These are phyloP conservation scores for Talaromyces sp. DNA, from an alignment of 2,329 filamentous ascomycete species.

Conservation along the genomic window DNA sequence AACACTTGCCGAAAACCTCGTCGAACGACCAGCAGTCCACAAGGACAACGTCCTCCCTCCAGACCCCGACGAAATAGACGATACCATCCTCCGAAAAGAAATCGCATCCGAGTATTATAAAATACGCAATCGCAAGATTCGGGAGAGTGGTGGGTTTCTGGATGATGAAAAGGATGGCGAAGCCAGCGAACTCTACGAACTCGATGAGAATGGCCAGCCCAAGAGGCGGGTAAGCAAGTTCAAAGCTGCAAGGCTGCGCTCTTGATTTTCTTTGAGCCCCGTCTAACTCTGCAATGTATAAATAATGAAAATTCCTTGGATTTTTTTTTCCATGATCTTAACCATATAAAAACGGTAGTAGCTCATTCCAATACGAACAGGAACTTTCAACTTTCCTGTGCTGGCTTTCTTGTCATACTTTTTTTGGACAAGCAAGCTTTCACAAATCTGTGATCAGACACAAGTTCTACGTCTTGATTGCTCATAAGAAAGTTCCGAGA, in stretches of 20 bases:
- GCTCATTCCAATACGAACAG: not conserved
- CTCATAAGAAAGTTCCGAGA: constrained; percentile 11
- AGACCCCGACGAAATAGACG: constrained; percentile 64
- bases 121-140: constrained; percentile 75
- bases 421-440: not conserved
- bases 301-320: not conserved
- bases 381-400: not conserved
- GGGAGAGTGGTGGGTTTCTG: constrained; percentile 75
- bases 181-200: constrained; percentile 57
- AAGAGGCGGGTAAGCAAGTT: constrained; percentile 41
- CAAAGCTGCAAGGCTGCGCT: constrained; percentile 40
- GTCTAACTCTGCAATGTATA: not conserved
- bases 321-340: not conserved
- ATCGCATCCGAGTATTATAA: constrained; percentile 78
- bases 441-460: not conserved
- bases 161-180: constrained; percentile 66
- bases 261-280: constrained; percentile 6
- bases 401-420: not conserved
- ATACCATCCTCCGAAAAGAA: constrained; percentile 66
- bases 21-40: constrained; percentile 42
- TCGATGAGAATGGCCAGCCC: constrained; percentile 19
- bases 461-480: constrained; percentile 6
- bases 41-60: constrained; percentile 27
- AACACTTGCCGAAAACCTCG: constrained; percentile 54
- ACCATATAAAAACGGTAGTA: not conserved